Evolutionary conservation across 805 yeast species (phyloP).

Genomic region (Zygosaccharomyces gambellarensis): DNA sequence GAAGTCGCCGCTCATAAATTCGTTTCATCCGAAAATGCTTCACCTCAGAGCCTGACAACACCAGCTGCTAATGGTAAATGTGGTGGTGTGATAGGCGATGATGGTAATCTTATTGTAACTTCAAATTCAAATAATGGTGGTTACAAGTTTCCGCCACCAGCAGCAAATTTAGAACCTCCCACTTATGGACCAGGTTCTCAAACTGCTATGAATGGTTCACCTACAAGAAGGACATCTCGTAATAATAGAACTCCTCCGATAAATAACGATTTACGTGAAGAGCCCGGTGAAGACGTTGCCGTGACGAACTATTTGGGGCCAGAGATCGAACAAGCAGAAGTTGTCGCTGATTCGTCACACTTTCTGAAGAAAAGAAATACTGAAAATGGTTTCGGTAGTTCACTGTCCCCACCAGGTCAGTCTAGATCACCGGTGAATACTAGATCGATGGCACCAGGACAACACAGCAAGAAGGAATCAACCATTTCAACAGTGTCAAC

Average conservation of each 20-base stretch:
- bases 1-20: constrained; percentile 17
- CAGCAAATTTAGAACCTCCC: constrained; percentile 13
- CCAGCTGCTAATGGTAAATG: constrained; percentile 8
- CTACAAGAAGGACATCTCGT: constrained; percentile 13
- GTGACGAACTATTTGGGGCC: constrained; percentile 2
- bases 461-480: constrained; percentile 27
- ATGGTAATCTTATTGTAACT: constrained; percentile 27
- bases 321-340: not conserved
- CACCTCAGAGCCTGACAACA: constrained; percentile 10
- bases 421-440: not conserved
- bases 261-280: not conserved
- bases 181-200: constrained; percentile 21
- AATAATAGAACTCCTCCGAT: not conserved
- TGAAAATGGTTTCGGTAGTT: not conserved
- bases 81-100: constrained; percentile 2
- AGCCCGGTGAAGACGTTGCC: not conserved
- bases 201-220: constrained; percentile 28
- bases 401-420: not conserved
- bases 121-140: constrained; percentile 30
- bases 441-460: not conserved
- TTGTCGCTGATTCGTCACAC: constrained; percentile 2
- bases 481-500: constrained; percentile 32
- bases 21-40: constrained; percentile 1
- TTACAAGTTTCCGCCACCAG: constrained; percentile 35
- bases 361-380: not conserved